Conservation (phyloP, 2,329 filamentous ascomycete genomes). For the Pyrenochaeta sp. region DNA sequence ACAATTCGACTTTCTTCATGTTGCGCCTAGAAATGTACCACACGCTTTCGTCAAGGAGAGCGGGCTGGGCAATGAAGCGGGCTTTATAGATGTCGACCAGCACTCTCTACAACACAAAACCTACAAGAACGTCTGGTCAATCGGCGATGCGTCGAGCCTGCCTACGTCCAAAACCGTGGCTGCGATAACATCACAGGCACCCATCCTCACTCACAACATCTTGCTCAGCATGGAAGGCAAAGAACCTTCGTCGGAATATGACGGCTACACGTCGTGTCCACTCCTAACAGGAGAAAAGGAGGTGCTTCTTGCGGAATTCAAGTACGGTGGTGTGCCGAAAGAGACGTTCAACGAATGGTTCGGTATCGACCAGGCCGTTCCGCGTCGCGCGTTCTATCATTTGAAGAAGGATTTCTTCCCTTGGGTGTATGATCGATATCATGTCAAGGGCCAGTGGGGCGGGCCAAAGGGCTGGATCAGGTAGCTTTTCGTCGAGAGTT, state of each 20-base stretch:
- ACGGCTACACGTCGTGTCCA: conserved; percentile 53
- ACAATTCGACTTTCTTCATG: conserved; percentile 51
- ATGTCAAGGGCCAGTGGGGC: conserved; percentile 70
- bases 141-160: conserved; percentile 49
- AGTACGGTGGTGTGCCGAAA: conserved; percentile 69
- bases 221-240: conserved; percentile 39
- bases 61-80: conserved; percentile 44
- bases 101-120: conserved; percentile 48
- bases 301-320: conserved; percentile 71
- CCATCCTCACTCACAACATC: conserved; percentile 48
- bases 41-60: conserved; percentile 49
- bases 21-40: conserved; percentile 50
- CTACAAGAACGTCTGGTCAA: conserved; percentile 51
- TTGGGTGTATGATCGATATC: conserved; percentile 68
- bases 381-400: conserved; percentile 67
- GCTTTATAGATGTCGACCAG: conserved; percentile 50
- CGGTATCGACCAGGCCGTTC: conserved; percentile 66
- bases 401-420: conserved; percentile 74
- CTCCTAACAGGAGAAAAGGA: conserved; percentile 63
- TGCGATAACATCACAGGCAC: conserved; percentile 49
- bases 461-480: conserved; percentile 63
- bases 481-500: conserved; percentile 1
- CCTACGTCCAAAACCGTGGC: conserved; percentile 53
- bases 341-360: conserved; percentile 66
- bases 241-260: conserved; percentile 35